A percentile compares a stretch with the other conserved stretches of the same genome.
Conservation (phyloP, 192 early-diverging fungal genomes). For the Umbelopsis ramanniana region DNA sequence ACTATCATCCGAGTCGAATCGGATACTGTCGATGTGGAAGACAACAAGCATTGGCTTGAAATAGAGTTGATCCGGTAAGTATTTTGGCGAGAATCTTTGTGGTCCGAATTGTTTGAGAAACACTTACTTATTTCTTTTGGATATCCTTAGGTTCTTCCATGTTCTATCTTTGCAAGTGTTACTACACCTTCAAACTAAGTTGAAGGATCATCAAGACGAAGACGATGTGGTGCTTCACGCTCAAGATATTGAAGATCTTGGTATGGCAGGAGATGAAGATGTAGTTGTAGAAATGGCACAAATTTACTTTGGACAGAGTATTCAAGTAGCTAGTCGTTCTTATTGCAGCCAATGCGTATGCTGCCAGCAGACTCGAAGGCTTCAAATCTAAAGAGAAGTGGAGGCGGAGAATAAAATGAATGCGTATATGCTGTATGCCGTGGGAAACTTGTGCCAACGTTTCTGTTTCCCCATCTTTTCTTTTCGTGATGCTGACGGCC, state of each 20-base stretch:
- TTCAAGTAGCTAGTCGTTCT: slow-evolving; percentile 29
- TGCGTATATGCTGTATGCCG: background rate
- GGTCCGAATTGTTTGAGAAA: no score
- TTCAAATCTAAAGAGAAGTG: no score
- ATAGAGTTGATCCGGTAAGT: slow-evolving; percentile 39
- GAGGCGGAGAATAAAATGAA: slow-evolving; percentile 14
- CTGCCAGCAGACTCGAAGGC: background rate
- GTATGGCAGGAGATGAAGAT: slow-evolving; percentile 44
- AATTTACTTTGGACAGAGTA: slow-evolving; percentile 49
- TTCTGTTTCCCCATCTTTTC: background rate
- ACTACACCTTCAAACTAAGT: slow-evolving; percentile 31
- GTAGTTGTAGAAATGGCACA: slow-evolving; percentile 47
- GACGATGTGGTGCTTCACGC: slow-evolving; percentile 30
- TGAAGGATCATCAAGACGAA: slow-evolving; percentile 36
- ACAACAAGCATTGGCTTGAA: slow-evolving; percentile 21
- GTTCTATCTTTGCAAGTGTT: slow-evolving; percentile 41
- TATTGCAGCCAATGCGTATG: background rate
- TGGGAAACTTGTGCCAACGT: slow-evolving; percentile 8
- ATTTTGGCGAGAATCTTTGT: no score
- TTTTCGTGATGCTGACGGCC: slow-evolving; percentile 5
- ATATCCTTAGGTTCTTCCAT: slow-evolving; percentile 44
- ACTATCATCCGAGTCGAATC: background rate
- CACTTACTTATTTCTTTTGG: background rate
- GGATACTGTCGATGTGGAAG: slow-evolving; percentile 22
- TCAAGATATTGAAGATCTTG: slow-evolving; percentile 46